Conservation (phyloP, 169 alveolate genomes). For the Plasmodium malariae region DNA sequence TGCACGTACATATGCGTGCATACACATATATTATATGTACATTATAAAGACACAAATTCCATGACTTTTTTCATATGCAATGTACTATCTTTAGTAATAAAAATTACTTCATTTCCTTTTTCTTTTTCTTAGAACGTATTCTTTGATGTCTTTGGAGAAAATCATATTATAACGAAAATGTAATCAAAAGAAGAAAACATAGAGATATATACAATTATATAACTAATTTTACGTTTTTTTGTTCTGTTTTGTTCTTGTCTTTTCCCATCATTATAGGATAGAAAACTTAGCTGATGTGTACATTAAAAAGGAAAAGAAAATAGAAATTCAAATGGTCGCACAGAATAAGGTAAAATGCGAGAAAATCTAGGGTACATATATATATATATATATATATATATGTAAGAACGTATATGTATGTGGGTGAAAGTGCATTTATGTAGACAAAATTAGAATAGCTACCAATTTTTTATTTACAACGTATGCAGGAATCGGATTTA, state of each 20-base stretch:
- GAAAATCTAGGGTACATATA: too few species aligned
- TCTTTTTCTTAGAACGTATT: slow-evolving; percentile 7
- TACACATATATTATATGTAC: not conserved
- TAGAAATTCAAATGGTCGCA: slow-evolving; percentile 25
- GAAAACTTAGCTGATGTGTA: slow-evolving; percentile 49
- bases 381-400: not conserved
- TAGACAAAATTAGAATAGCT: not conserved
- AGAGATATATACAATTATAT: not conserved
- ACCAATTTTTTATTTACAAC: not conserved
- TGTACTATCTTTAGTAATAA: not conserved
- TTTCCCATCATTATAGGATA: slow-evolving; percentile 9
- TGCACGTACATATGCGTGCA: not conserved
- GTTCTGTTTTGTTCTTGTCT: not conserved
- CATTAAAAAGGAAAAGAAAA: slow-evolving; percentile 39
- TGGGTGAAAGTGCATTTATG: too few species aligned
- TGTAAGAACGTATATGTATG: not conserved
- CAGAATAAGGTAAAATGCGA: slow-evolving; percentile 27
- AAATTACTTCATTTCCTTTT: not conserved
- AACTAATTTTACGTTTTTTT: not conserved
- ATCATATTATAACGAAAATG: slow-evolving; percentile 29
- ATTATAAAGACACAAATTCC: too few species aligned
- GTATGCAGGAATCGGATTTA: slow-evolving; percentile 32
- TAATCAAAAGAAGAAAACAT: not conserved
- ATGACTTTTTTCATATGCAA: too few species aligned
- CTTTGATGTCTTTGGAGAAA: slow-evolving; percentile 9